Conservation (phyloP, 257 asterid species). For the Solanum paucissectum region DNA sequence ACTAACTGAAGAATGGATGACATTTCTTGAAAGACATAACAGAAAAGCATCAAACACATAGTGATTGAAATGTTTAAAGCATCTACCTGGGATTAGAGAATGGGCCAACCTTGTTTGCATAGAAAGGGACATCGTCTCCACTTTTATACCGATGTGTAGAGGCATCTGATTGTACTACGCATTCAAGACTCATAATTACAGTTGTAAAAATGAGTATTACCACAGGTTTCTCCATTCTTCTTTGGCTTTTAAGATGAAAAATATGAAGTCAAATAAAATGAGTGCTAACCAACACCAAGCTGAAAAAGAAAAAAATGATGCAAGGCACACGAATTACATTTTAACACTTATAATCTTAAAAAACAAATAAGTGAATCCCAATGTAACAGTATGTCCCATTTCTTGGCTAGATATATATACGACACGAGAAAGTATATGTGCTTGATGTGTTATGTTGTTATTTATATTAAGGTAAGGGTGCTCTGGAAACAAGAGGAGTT, state of each 20-base stretch:
- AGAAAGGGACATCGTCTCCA: conserved; percentile 9
- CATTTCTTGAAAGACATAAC: background rate
- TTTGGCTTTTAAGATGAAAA: background rate
- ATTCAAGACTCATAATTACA: background rate
- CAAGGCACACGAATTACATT: background rate
- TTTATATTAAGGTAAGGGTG: background rate
- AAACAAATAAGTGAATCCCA: background rate
- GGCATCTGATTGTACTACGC: conserved; percentile 1
- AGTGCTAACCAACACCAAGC: background rate
- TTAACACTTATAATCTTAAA: background rate
- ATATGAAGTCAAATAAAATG: background rate
- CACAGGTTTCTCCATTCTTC: background rate
- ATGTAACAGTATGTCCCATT: background rate
- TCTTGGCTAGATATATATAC: background rate
- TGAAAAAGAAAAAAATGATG: background rate
- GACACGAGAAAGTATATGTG: background rate
- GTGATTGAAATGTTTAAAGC: background rate
- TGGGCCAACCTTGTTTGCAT: conserved; percentile 8
- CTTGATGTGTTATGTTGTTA: background rate
- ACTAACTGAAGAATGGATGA: background rate
- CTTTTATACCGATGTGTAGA: conserved; percentile 1
- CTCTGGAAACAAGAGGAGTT: background rate
- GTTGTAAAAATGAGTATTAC: background rate
- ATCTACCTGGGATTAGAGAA: conserved; percentile 5
- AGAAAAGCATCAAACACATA: background rate